Conservation (phyloP, 2,329 filamentous ascomycete genomes). For the Trichoderma arundinaceum region DNA sequence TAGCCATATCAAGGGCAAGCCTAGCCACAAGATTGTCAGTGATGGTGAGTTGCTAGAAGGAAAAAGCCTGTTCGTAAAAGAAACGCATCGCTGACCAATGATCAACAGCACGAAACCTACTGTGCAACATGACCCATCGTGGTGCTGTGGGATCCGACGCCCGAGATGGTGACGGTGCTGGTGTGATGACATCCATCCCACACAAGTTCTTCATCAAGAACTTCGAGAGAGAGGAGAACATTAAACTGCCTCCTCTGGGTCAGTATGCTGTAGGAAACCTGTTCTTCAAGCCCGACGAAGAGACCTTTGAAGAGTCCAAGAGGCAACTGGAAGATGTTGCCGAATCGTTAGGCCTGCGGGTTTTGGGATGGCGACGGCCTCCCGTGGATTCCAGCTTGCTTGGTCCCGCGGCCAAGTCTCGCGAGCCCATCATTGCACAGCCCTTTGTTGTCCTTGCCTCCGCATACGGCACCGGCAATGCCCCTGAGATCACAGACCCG, state of each 20-base stretch:
- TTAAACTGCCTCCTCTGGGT: slow-evolving; percentile 83
- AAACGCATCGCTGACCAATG: slow-evolving; percentile 24
- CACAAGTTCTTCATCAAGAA: slow-evolving; percentile 99
- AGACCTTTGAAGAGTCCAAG: slow-evolving; percentile 88
- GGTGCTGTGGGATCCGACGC: slow-evolving; percentile 97
- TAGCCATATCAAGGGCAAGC: slow-evolving; percentile 95
- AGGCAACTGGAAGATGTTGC: slow-evolving; percentile 93
- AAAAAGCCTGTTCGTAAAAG: not conserved
- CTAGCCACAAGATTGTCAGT: slow-evolving; percentile 98
- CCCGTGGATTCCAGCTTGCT: slow-evolving; percentile 92
- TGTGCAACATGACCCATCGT: slow-evolving; percentile 99
- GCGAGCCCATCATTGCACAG: slow-evolving; percentile 94
- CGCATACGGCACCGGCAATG: slow-evolving; percentile 80
- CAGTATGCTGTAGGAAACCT: slow-evolving; percentile 97
- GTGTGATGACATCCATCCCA: slow-evolving; percentile 99
- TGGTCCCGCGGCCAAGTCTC: slow-evolving; percentile 88
- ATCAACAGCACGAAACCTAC: slow-evolving; percentile 78
- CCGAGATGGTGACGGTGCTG: slow-evolving; percentile 95
- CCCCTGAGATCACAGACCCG: slow-evolving; percentile 77
- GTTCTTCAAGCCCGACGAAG: slow-evolving; percentile 97
- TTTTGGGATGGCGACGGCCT: slow-evolving; percentile 95
- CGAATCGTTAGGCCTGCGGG: slow-evolving; percentile 82
- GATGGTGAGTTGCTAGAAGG: slow-evolving; percentile 73
- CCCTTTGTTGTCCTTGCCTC: slow-evolving; percentile 90
- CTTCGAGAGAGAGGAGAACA: slow-evolving; percentile 87